phyloP scores from a whole-genome alignment of 306 rosid genomes.

The Pueraria montana region DNA sequence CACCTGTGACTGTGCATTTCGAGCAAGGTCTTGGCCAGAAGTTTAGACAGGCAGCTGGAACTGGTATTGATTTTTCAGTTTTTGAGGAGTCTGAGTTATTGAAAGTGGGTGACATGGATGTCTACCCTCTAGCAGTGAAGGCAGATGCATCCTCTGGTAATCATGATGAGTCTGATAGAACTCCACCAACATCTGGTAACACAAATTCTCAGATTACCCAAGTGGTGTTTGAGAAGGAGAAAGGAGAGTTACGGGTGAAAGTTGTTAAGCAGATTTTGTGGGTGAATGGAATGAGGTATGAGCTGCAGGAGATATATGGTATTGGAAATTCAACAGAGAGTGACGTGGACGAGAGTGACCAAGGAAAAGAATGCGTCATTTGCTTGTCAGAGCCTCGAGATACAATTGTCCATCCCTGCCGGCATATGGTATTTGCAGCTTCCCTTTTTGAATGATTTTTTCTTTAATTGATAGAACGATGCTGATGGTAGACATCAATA shows the following conservation, averaged over 20 bases:
- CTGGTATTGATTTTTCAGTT: slow-evolving; percentile 73
- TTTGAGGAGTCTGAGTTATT: slow-evolving; percentile 74
- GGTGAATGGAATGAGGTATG: slow-evolving; percentile 81
- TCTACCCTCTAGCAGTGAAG: slow-evolving; percentile 81
- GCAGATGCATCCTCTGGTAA: slow-evolving; percentile 69
- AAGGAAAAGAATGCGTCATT: slow-evolving; percentile 90
- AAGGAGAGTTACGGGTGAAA: slow-evolving; percentile 75
- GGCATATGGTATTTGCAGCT: slow-evolving; percentile 80
- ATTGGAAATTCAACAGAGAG: slow-evolving; percentile 75
- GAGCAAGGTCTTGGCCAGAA: slow-evolving; percentile 88
- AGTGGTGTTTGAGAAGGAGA: slow-evolving; percentile 80
- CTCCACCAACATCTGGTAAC: slow-evolving; percentile 43
- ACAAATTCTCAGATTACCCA: slow-evolving; percentile 83
- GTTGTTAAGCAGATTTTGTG: slow-evolving; percentile 83
- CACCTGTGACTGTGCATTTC: slow-evolving; percentile 73
- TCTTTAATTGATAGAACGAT: slow-evolving; percentile 10
- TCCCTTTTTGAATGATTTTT: slow-evolving; percentile 9
- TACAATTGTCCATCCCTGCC: slow-evolving; percentile 90
- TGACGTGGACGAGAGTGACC: slow-evolving; percentile 72
- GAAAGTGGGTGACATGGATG: slow-evolving; percentile 63
- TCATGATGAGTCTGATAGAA: slow-evolving; percentile 62
- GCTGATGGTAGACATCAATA: slow-evolving; percentile 10
- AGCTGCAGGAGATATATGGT: slow-evolving; percentile 89
- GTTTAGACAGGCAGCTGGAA: slow-evolving; percentile 81
- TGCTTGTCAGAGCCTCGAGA: slow-evolving; percentile 93